Evolutionary conservation across 495 filamentous ascomycete genomes (phyloP).

Genomic region (Elasticomyces elasticus): DNA sequence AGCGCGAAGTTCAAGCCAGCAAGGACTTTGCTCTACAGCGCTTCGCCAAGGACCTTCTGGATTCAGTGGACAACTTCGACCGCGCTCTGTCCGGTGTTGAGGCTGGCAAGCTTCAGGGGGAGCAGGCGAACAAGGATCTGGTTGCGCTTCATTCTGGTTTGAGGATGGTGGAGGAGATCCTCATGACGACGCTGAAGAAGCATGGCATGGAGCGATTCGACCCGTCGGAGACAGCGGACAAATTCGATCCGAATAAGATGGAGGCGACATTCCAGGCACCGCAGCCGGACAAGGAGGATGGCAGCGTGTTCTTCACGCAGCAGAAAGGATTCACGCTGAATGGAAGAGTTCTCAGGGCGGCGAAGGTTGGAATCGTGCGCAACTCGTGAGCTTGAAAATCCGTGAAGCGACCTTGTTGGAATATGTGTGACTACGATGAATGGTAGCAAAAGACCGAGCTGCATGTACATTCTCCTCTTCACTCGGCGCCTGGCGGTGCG

Average conservation of each 20-base stretch:
- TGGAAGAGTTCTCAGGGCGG: constrained; percentile 75
- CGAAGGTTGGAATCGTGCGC: constrained; percentile 90
- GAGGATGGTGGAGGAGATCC: constrained; percentile 84
- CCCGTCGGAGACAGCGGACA: constrained; percentile 49
- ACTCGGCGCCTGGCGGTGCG: not conserved
- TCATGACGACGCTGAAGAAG: constrained; percentile 82
- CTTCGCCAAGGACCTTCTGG: constrained; percentile 89
- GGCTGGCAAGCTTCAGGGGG: constrained; percentile 47
- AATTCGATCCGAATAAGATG: constrained; percentile 91
- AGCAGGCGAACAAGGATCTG: constrained; percentile 50
- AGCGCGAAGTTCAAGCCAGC: constrained; percentile 76
- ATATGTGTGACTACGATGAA: not conserved
- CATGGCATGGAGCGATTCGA: constrained; percentile 90
- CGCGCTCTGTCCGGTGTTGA: constrained; percentile 76
- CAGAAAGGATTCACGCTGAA: constrained; percentile 92
- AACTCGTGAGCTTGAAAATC: constrained; percentile 39
- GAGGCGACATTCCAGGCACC: constrained; percentile 92
- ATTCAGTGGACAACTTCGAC: constrained; percentile 93
- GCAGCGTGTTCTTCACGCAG: constrained; percentile 82
- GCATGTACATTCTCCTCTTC: constrained; percentile 15
- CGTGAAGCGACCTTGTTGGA: not conserved
- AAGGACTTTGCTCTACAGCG: constrained; percentile 89
- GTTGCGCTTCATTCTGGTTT: constrained; percentile 75
- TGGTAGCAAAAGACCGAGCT: not conserved
- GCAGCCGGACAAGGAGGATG: constrained; percentile 73